phyloP scores from a whole-genome alignment of 2,329 filamentous ascomycete species.

The Trichoderma sp. region DNA sequence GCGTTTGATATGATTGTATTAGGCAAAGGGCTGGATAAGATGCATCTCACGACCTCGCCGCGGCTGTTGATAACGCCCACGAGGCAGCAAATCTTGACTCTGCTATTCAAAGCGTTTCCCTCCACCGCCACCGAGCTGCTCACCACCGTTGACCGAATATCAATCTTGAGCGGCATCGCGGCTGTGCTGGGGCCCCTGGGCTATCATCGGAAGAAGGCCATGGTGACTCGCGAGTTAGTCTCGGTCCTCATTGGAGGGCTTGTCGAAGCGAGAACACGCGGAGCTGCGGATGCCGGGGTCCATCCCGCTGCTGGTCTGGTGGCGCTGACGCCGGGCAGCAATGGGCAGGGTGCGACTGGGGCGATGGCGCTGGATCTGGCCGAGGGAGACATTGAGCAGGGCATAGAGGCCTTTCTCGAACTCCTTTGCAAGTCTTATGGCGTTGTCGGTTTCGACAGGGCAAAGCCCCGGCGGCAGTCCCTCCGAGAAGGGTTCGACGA shows the following conservation, averaged over 20 bases:
- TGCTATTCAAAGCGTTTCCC: conserved; percentile 71
- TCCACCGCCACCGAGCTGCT: conserved; percentile 66
- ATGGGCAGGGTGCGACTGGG: conserved; percentile 50
- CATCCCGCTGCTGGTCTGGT: conserved; percentile 89
- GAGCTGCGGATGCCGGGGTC: conserved; percentile 93
- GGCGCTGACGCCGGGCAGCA: conserved; percentile 60
- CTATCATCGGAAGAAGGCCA: conserved; percentile 84
- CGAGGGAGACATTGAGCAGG: conserved; percentile 66
- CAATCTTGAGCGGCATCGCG: conserved; percentile 82
- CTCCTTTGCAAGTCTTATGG: conserved; percentile 66
- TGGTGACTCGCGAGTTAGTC: conserved; percentile 84
- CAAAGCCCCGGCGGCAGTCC: conserved; percentile 35
- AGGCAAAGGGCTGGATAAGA: conserved; percentile 57
- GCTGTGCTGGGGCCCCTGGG: conserved; percentile 81
- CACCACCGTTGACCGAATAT: conserved; percentile 73
- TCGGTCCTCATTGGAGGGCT: conserved; percentile 80
- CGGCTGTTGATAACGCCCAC: conserved; percentile 58
- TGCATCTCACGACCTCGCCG: conserved; percentile 54
- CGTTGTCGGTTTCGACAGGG: conserved; percentile 55
- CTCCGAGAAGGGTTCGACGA: conserved; percentile 42
- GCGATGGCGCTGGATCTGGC: conserved; percentile 62
- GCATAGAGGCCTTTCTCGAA: conserved; percentile 65
- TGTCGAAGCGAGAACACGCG: conserved; percentile 86
- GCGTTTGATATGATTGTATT: conserved; percentile 67
- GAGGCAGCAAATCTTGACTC: conserved; percentile 64